phyloP scores from a whole-genome alignment of 1,139 yeast species.

The Hansenula sp. region DNA sequence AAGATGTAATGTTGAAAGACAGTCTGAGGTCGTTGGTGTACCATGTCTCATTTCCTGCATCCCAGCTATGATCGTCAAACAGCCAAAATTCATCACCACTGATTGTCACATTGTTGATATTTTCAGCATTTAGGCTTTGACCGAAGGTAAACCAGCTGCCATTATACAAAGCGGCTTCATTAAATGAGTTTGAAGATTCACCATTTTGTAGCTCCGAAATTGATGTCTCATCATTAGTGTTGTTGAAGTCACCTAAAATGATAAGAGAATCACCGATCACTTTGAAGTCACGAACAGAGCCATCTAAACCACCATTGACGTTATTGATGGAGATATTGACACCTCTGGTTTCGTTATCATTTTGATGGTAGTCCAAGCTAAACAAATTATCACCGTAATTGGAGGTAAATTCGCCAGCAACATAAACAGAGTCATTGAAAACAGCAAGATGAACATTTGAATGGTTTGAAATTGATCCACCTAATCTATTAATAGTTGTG shows the following conservation, averaged over 20 bases:
- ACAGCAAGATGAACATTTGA: slow-evolving; percentile 37
- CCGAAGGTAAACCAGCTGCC: slow-evolving; percentile 25
- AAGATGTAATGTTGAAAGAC: slow-evolving; percentile 24
- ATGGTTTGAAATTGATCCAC: slow-evolving; percentile 41
- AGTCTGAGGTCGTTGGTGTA: slow-evolving; percentile 21
- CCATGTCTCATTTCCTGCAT: slow-evolving; percentile 19
- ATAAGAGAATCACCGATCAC: slow-evolving; percentile 26
- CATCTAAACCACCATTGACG: slow-evolving; percentile 36
- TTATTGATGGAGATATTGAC: slow-evolving; percentile 4
- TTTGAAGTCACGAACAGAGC: slow-evolving; percentile 28
- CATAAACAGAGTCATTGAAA: slow-evolving; percentile 29
- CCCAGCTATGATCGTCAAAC: slow-evolving; percentile 19
- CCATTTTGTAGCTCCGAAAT: slow-evolving; percentile 4
- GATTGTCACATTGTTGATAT: slow-evolving; percentile 24
- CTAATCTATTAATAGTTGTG: slow-evolving; percentile 63
- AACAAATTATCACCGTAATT: slow-evolving; percentile 31
- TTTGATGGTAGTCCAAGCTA: slow-evolving; percentile 20
- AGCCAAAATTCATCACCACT: slow-evolving; percentile 21
- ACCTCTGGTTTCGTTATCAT: slow-evolving; percentile 6
- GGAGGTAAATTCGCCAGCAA: slow-evolving; percentile 51
- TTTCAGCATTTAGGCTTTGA: slow-evolving; percentile 7
- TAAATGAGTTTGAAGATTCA: slow-evolving; percentile 1
- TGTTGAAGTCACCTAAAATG: slow-evolving; percentile 35
- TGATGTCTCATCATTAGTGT: slow-evolving; percentile 24
- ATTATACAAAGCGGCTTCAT: slow-evolving; percentile 27